A percentile compares a stretch with the other conserved stretches of the same genome.
Evolutionary conservation across 2,329 filamentous ascomycete species (phyloP).

Genomic region (Neopestalotiopsis sp.): DNA sequence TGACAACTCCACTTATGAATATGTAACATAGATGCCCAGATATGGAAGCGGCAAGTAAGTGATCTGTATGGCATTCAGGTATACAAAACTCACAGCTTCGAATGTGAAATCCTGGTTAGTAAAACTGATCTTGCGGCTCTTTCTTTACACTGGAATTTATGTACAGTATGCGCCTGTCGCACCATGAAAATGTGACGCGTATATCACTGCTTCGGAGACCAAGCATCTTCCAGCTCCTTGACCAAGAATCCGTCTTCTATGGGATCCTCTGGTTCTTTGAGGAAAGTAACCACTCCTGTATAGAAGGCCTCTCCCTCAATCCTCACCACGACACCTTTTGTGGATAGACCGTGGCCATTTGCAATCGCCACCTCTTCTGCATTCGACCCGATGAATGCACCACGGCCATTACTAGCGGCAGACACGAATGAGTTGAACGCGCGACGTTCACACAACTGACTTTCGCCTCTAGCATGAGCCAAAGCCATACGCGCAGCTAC

Average conservation of each 20-base stretch:
- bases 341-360: slow-evolving; percentile 25
- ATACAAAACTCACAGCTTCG: too few species aligned
- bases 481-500: slow-evolving; percentile 7
- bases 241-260: neutral
- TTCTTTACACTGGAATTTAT: too few species aligned
- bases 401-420: neutral
- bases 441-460: neutral
- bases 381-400: slow-evolving; percentile 30
- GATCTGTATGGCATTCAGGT: too few species aligned
- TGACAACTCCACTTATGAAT: too few species aligned
- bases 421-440: slow-evolving; percentile 6
- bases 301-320: slow-evolving; percentile 3
- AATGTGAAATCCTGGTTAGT: too few species aligned
- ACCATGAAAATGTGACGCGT: too few species aligned
- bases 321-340: neutral
- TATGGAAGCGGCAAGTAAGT: too few species aligned
- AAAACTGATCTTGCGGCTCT: too few species aligned
- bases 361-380: slow-evolving; percentile 47
- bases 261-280: neutral
- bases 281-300: neutral
- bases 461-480: neutral
- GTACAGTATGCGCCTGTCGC: too few species aligned
- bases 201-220: too few species aligned
- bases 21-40: too few species aligned
- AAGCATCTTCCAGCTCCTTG: slow-evolving; percentile 1